These are phyloP conservation scores for Aspergillus latus DNA, from an alignment of 2,329 filamentous ascomycete genomes.

Conservation along the genomic window DNA sequence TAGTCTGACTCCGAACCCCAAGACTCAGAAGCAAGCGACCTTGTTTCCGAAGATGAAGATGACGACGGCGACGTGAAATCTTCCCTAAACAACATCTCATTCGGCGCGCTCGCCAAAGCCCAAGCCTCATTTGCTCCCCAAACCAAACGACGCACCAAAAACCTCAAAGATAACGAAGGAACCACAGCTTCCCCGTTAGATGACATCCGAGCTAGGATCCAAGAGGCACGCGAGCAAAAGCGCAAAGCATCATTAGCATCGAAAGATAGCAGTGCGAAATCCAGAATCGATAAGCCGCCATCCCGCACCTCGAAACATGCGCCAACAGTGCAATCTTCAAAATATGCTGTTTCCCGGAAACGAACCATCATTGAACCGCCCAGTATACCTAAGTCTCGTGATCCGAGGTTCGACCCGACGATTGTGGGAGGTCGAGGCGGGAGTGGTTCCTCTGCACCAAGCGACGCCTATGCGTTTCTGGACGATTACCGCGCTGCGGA, in stretches of 20 bases:
- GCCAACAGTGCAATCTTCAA: constrained; percentile 77
- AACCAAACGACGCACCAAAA: constrained; percentile 32
- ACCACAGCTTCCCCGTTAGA: constrained; percentile 33
- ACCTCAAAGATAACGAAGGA: constrained; percentile 5
- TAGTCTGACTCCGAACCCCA: constrained; percentile 25
- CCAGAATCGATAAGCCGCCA: constrained; percentile 17
- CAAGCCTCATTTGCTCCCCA: constrained; percentile 64
- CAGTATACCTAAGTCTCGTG: constrained; percentile 64
- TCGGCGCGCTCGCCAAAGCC: constrained; percentile 82
- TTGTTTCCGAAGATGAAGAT: constrained; percentile 31
- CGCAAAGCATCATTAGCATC: constrained; percentile 30
- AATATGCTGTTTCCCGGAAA: constrained; percentile 76
- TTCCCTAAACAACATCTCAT: constrained; percentile 66
- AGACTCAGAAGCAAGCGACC: constrained; percentile 26
- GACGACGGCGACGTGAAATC: constrained; percentile 35
- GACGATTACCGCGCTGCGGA: constrained; percentile 84
- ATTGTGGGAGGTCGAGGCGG: constrained; percentile 35
- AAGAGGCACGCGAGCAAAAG: constrained; percentile 46
- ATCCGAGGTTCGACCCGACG: constrained; percentile 83
- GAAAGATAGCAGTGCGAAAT: constrained; percentile 21
- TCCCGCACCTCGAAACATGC: constrained; percentile 78
- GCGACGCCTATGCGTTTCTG: constrained; percentile 81
- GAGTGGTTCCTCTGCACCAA: constrained; percentile 50
- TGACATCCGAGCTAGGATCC: constrained; percentile 41
- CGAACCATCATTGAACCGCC: constrained; percentile 66